Base-by-base conservation (phyloP, 345 rosid species). In the Pistacia vera region DNA sequence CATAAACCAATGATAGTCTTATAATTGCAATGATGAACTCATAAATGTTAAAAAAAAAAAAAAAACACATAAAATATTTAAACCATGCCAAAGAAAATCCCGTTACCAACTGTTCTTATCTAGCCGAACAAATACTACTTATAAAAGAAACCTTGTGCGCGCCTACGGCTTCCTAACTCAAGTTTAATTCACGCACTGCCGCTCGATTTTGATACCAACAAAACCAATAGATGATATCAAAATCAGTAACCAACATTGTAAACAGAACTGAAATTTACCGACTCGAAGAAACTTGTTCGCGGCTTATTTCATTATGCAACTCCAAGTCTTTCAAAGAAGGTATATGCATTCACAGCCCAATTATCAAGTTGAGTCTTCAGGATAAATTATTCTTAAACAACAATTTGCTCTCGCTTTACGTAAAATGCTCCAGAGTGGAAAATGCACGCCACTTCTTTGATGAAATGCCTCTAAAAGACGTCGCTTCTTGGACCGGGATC, bases 401-500 rank as follows among this genome's bases (percentile, higher is more conserved):
- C 86, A 91, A 81, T 81, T 86, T 93, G 25, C 59, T 88, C 18
- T 75, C 87, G 51, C 83, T 93, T 0, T 90, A 91, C 10, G 38
- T 71, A 0, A 90, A 88, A 85, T 81, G 90, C 60, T 75, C 69
- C 3, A 81, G 85, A 13, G 10, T 75, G 3, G 79, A 64, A 28
- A 64, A 70, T 30, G 94, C 90, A 48, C 89, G 85, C 80, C 82
- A 85, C 44, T 66, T 91, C 72, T 91, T 93, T 83, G 94, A 93
- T 12, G 90, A 91, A 91, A 90, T 93, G 95, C 86, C 87, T 17
- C 73, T 57, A 0, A 91, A 75, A 72, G 91, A 87, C 20, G 92
- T 83, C 4, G 93, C 91, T 20, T 88, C 96, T 0, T 93, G 96
- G 91, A 87, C 96, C 0, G 88, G 85, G 61, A 66, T 88, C 67